A percentile compares a stretch with the other conserved stretches of the same genome.
Evolutionary conservation across 2,329 filamentous ascomycete genomes (phyloP).

Genomic region (Lanzia echinophila): DNA sequence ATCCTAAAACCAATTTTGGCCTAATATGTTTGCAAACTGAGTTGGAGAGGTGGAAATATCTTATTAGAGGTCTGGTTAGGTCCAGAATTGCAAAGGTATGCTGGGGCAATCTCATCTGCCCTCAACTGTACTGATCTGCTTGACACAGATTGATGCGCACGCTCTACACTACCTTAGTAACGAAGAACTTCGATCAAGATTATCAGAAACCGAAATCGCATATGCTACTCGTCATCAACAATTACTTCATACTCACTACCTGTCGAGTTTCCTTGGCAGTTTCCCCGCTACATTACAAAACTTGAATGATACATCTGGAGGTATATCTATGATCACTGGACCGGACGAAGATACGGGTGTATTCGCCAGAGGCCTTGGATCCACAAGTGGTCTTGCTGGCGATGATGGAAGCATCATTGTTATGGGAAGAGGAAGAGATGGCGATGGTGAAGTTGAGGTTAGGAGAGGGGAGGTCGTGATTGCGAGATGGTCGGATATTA

Average conservation of each 20-base stretch:
- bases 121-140: slow-evolving; percentile 73
- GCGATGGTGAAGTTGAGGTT: slow-evolving; percentile 52
- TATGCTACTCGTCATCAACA: slow-evolving; percentile 84
- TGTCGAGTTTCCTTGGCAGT: slow-evolving; percentile 72
- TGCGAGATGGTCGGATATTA: slow-evolving; percentile 34
- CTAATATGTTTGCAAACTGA: slow-evolving; percentile 96
- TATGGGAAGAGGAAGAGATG: slow-evolving; percentile 59
- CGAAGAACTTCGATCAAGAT: slow-evolving; percentile 47
- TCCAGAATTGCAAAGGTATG: slow-evolving; percentile 9
- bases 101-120: neutral
- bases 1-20: slow-evolving; percentile 84
- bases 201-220: slow-evolving; percentile 70
- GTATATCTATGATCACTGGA: slow-evolving; percentile 84
- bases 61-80: slow-evolving; percentile 43
- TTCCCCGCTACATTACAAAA: slow-evolving; percentile 77
- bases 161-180: slow-evolving; percentile 65
- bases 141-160: slow-evolving; percentile 81
- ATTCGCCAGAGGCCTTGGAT: slow-evolving; percentile 66
- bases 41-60: slow-evolving; percentile 86
- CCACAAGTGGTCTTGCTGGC: slow-evolving; percentile 48
- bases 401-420: slow-evolving; percentile 83
- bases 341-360: slow-evolving; percentile 80
- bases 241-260: slow-evolving; percentile 77
- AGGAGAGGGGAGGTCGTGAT: slow-evolving; percentile 26
- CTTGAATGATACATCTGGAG: slow-evolving; percentile 83